Percentiles rank a stretch among this genome's conserved stretches.
Conservation (phyloP, 2,329 filamentous ascomycete genomes). For the Epichloe festucae region DNA sequence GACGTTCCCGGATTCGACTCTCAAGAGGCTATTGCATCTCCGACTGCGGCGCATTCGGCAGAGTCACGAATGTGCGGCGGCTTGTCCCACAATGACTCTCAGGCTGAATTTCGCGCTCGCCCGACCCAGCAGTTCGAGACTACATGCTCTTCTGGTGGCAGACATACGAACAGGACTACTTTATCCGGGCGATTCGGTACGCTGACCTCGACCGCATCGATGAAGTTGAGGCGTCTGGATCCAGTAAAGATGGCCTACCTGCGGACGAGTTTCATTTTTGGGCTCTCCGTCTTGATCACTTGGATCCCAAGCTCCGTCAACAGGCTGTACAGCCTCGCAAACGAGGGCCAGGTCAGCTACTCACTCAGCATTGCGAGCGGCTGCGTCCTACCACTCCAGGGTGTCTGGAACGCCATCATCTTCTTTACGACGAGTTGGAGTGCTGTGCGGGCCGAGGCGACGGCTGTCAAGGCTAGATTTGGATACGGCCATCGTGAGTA, state of each 20-base stretch:
- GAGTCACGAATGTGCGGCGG: conserved; percentile 5
- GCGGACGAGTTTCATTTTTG: conserved; percentile 45
- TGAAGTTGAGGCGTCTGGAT: conserved; percentile 27
- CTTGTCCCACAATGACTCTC: conserved; percentile 10
- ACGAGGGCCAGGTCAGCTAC: conserved; percentile 38
- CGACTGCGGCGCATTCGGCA: conserved; percentile 7
- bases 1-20: conserved; percentile 10
- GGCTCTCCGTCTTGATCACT: conserved; percentile 44
- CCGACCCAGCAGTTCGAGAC: conserved; percentile 16
- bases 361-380: conserved; percentile 55
- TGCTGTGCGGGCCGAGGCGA: conserved; percentile 16
- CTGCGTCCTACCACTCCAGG: conserved; percentile 62
- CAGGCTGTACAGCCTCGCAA: conserved; percentile 52
- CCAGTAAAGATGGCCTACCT: conserved; percentile 47
- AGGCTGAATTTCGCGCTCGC: neutral
- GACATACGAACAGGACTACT: conserved; percentile 5
- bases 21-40: conserved; percentile 4
- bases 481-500: conserved; percentile 3
- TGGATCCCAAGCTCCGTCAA: conserved; percentile 60
- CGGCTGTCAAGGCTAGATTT: conserved; percentile 8
- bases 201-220: conserved; percentile 16
- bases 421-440: conserved; percentile 55
- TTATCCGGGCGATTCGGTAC: conserved; percentile 13
- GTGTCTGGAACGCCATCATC: conserved; percentile 68
- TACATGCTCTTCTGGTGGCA: conserved; percentile 16